Percentiles rank a stretch among this genome's conserved stretches.
Conservation (phyloP, 2,329 filamentous ascomycete genomes). For the Dendryphion nanum region DNA sequence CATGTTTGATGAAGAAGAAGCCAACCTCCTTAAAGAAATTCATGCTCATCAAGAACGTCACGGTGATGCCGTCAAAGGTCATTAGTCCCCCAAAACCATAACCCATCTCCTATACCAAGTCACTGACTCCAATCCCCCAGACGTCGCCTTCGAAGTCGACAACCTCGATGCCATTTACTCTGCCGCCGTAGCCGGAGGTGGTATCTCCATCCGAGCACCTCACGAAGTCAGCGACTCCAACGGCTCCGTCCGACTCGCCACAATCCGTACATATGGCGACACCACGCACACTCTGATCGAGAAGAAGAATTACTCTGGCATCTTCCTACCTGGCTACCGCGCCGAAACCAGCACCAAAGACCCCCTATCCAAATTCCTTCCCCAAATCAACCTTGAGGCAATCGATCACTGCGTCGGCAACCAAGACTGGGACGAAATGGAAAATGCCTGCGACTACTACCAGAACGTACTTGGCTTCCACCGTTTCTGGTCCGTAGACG, state of each 20-base stretch:
- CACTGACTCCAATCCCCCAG: constrained; percentile 45
- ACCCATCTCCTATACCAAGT: constrained; percentile 1
- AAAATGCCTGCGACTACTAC: constrained; percentile 67
- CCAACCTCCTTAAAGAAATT: constrained; percentile 67
- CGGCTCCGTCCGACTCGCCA: constrained; percentile 70
- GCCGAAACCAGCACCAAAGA: constrained; percentile 48
- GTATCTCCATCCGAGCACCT: constrained; percentile 63
- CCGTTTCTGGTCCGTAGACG: constrained; percentile 96
- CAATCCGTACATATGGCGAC: constrained; percentile 89
- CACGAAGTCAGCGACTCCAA: constrained; percentile 53
- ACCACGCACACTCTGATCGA: constrained; percentile 91
- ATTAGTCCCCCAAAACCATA: constrained; percentile 1
- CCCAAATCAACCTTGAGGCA: constrained; percentile 64
- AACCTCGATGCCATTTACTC: constrained; percentile 77
- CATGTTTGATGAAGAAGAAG: constrained; percentile 54
- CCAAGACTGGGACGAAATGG: constrained; percentile 92
- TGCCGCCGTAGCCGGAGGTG: constrained; percentile 66
- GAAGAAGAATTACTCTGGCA: constrained; percentile 65
- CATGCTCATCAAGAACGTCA: constrained; percentile 81
- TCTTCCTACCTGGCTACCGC: constrained; percentile 82
- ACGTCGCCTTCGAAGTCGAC: constrained; percentile 94
- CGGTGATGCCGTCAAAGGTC: constrained; percentile 81
- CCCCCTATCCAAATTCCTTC: constrained; percentile 53
- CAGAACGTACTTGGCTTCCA: constrained; percentile 89
- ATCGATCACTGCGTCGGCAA: constrained; percentile 98